Conservation (phyloP, 2,329 filamentous ascomycete species). For the Tolypocladium album region DNA sequence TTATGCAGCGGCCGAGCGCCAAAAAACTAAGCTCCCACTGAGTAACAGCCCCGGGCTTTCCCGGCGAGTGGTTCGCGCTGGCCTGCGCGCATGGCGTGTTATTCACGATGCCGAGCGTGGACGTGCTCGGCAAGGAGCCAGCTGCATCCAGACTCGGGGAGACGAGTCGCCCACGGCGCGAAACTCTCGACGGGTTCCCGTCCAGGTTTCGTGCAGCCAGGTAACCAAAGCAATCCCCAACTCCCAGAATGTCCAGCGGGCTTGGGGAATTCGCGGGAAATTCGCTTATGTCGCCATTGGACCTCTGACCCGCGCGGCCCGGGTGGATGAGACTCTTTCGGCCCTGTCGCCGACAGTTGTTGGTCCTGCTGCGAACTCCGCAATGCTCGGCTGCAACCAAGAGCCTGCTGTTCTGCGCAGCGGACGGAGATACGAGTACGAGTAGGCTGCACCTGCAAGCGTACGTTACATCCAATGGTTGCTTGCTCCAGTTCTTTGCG, state of each 20-base stretch:
- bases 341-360: background rate
- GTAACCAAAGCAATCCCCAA: background rate
- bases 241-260: background rate
- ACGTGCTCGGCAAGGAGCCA: no score
- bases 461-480: background rate
- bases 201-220: background rate
- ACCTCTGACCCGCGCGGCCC: background rate
- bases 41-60: background rate
- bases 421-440: background rate
- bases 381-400: background rate
- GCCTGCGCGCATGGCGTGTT: background rate
- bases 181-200: background rate
- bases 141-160: background rate
- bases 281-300: background rate
- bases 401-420: background rate
- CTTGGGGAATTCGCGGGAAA: background rate
- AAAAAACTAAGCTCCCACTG: background rate
- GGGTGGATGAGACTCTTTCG: background rate
- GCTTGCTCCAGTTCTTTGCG: background rate
- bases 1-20: background rate
- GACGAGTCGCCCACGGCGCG: background rate
- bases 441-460: background rate
- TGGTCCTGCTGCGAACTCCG: background rate
- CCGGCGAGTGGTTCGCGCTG: background rate
- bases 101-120: background rate